Base-by-base conservation (phyloP, 2,329 filamentous ascomycete genomes). In the Diaporthe sp. region DNA sequence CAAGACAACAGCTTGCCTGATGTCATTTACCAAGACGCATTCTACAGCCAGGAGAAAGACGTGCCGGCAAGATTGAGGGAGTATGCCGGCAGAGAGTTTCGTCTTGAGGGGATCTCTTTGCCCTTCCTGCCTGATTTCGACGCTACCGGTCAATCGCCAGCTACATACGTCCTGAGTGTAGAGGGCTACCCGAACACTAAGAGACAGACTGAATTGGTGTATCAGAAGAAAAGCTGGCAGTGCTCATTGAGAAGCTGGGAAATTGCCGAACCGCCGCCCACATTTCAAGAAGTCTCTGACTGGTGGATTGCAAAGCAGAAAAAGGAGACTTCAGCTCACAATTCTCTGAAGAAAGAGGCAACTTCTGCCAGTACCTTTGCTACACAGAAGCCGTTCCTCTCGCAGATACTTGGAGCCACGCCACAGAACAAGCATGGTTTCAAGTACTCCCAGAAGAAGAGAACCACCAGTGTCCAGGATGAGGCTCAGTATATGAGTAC, bases 401-500 rank as follows among this genome's bases (percentile, higher is more conserved):
- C 95, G 1, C 96, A 98, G 80, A 96, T 98, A 71, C 94, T 97
- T 68, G 95, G 94, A 0, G 92, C 95, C 0, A 98, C 96, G 0
- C 96, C 96, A 70, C 93, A 89, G 80, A 94, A 94, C 79, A 92
- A 91, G 75, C 88, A 96, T 80, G 94, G 93, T 0, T 96, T 96
- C 86, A 97, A 96, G 81, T 97, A 94, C 81, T 95, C 93, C 0
- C 95, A 96, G 78, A 94, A 92, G 80, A 88, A 89, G 75, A 91
- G 92, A 77, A 92, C 92, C 1, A 94, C 92, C 0, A 95, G 92
- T 77, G 92, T 97, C 25, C 91, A 94, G 79, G 94, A 96, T 77
- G 94, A 97, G 81, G 92, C 91, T 3, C 94, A 97, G 78, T 97
- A 98, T 81, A 98, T 99, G 97, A 98, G 94, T 78, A 95, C 93